Conservation (phyloP, 2,329 filamentous ascomycete genomes). For the Xenoacremonium recifei region DNA sequence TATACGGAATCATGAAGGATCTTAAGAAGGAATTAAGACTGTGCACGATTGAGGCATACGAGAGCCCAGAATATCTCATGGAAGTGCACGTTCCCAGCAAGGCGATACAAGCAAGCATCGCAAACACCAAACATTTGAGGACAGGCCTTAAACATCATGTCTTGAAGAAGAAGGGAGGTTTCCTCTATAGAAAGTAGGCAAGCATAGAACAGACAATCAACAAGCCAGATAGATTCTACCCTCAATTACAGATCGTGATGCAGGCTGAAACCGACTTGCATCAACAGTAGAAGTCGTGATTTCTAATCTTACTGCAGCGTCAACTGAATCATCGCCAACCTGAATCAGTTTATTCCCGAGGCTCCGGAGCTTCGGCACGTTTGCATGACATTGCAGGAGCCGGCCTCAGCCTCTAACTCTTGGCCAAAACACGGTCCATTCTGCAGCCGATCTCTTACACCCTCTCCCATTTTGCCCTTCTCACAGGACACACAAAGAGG, state of each 20-base stretch:
- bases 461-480: neutral
- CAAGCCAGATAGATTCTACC: too few relatives aligned
- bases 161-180: constrained; percentile 22
- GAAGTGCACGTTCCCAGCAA: constrained; percentile 27
- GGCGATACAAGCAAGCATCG: constrained; percentile 22
- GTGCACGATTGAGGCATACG: constrained; percentile 26
- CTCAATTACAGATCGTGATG: neutral
- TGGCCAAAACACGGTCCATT: neutral
- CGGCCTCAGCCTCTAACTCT: too few relatives aligned
- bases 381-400: too few relatives aligned
- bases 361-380: too few relatives aligned
- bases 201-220: neutral
- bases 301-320: too few relatives aligned
- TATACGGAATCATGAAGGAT: constrained; percentile 24
- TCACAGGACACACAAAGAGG: too few relatives aligned
- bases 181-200: constrained; percentile 20
- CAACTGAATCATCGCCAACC: too few relatives aligned
- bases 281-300: too few relatives aligned
- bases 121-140: constrained; percentile 15
- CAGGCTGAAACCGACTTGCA: too few relatives aligned
- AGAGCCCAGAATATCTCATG: constrained; percentile 23
- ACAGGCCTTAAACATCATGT: constrained; percentile 21
- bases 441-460: neutral
- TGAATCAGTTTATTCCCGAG: too few relatives aligned
- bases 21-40: constrained; percentile 16